Base-by-base conservation (phyloP, 2,329 filamentous ascomycete genomes). In the Trichoderma koningii region DNA sequence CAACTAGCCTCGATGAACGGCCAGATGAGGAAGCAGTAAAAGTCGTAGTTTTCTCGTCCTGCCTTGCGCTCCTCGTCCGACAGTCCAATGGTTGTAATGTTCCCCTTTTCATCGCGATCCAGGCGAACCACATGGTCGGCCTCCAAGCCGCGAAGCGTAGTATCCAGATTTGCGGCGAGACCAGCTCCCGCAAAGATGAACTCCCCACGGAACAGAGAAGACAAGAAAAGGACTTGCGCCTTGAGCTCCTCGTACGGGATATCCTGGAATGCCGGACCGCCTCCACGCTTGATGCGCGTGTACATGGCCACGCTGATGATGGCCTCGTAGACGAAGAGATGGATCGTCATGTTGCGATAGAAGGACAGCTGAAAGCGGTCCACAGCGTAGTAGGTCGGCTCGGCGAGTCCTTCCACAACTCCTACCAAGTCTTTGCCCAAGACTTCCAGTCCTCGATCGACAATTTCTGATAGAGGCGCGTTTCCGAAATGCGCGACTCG, bases 321-420 rank as follows among this genome's bases (percentile, higher is more conserved):
- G 0, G 94, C 91, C 75, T 98, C 93, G 2, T 92, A 90, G 65
- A 99, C 95, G 76, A 99, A 99, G 5, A 99, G 85, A 74, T 99
- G 95, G 67, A 99, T 99, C 0, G 94, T 97, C 95, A 98, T 98
- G 77, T 99, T 99, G 60, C 95, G 89, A 78, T 99, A 99, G 77
- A 99, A 99, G 0, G 93, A 97, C 10, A 99, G 85, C 74, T 99
- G 95, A 80, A 99, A 99, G 61, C 93, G 86, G 76, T 99, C 95
- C 45, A 97, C 93, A 5, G 95, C 95, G 72, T 92, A 97, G 77
- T 92, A 98, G 0, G 95, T 98, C 19, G 92, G 91, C 75, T 99
- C 95, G 0, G 91, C 90, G 5, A 99, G 79, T 0, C 89, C 92
- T 44, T 89, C 85, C 0, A 96, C 83, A 5, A 89, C 81, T 5